A percentile compares a stretch with the other conserved stretches of the same genome.
Conservation (phyloP, 805 yeast genomes). For the Zygosaccharomyces siamensis region DNA sequence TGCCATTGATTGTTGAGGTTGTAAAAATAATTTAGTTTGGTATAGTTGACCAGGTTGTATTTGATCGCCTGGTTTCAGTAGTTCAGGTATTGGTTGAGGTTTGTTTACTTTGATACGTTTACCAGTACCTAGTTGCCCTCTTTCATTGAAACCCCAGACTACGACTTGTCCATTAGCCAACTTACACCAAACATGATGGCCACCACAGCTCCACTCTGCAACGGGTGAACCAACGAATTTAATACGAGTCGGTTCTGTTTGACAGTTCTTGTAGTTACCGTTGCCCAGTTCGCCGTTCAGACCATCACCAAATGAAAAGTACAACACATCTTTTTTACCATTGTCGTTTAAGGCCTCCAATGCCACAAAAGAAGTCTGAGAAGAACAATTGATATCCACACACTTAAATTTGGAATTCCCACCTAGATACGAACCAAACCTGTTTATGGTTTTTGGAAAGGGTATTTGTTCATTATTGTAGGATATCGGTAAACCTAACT, state of each 20-base stretch:
- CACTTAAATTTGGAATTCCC: slow-evolving; percentile 45
- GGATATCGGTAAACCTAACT: slow-evolving; percentile 65
- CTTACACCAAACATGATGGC: slow-evolving; percentile 58
- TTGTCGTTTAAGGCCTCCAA: slow-evolving; percentile 26
- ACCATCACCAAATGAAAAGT: slow-evolving; percentile 77
- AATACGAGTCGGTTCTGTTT: slow-evolving; percentile 58
- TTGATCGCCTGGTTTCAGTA: slow-evolving; percentile 49
- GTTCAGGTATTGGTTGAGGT: slow-evolving; percentile 51
- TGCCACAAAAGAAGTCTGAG: slow-evolving; percentile 55
- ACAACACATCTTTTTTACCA: slow-evolving; percentile 33
- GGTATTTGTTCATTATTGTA: slow-evolving; percentile 64
- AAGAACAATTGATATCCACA: slow-evolving; percentile 60
- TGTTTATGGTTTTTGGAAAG: slow-evolving; percentile 54
- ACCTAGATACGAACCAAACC: slow-evolving; percentile 38
- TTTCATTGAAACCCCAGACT: slow-evolving; percentile 80
- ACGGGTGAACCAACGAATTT: slow-evolving; percentile 46
- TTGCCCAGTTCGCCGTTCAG: slow-evolving; percentile 81
- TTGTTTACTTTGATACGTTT: slow-evolving; percentile 53
- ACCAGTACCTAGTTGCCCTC: slow-evolving; percentile 83
- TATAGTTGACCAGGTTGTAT: slow-evolving; percentile 23
- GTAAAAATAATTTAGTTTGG: slow-evolving; percentile 42
- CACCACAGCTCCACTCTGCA: slow-evolving; percentile 54
- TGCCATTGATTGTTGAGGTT: slow-evolving; percentile 49
- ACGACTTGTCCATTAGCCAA: slow-evolving; percentile 60
- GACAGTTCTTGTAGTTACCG: slow-evolving; percentile 70